These are phyloP conservation scores for Monosporascus cannonballus DNA, from an alignment of 2,329 filamentous ascomycete genomes.

Conservation along the genomic window DNA sequence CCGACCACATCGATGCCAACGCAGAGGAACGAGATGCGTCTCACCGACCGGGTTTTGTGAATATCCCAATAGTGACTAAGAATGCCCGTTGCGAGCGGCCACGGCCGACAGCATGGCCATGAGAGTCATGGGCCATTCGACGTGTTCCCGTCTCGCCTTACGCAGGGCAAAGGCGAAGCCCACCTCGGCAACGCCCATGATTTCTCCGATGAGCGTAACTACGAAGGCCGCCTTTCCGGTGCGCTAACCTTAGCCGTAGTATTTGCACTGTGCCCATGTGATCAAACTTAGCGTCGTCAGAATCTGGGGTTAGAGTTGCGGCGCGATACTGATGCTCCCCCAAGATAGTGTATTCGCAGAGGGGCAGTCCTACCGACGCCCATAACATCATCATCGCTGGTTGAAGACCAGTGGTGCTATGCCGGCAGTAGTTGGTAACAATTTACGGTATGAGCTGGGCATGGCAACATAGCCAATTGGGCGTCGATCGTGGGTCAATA, in stretches of 20 bases:
- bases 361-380: slow-evolving; percentile 11
- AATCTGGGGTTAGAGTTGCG: slow-evolving; percentile 38
- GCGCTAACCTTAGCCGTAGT: slow-evolving; percentile 23
- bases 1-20: slow-evolving; percentile 64
- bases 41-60: slow-evolving; percentile 57
- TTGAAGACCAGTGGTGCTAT: background rate
- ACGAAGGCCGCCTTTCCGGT: background rate
- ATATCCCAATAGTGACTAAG: slow-evolving; percentile 66
- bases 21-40: slow-evolving; percentile 68
- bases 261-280: slow-evolving; percentile 38
- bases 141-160: slow-evolving; percentile 33
- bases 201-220: slow-evolving; percentile 35
- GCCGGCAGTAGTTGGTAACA: background rate
- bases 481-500: too few species aligned
- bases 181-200: slow-evolving; percentile 55
- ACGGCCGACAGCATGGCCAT: slow-evolving; percentile 62
- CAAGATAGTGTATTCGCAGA: slow-evolving; percentile 36
- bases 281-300: slow-evolving; percentile 35
- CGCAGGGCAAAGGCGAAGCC: slow-evolving; percentile 53
- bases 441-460: background rate
- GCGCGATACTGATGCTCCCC: slow-evolving; percentile 34
- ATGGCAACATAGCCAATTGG: too few species aligned
- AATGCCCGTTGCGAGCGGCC: slow-evolving; percentile 59
- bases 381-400: background rate
- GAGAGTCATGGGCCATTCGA: slow-evolving; percentile 56